Base-by-base conservation (phyloP, 495 filamentous ascomycete species). In the Hypoxylon trugodes region DNA sequence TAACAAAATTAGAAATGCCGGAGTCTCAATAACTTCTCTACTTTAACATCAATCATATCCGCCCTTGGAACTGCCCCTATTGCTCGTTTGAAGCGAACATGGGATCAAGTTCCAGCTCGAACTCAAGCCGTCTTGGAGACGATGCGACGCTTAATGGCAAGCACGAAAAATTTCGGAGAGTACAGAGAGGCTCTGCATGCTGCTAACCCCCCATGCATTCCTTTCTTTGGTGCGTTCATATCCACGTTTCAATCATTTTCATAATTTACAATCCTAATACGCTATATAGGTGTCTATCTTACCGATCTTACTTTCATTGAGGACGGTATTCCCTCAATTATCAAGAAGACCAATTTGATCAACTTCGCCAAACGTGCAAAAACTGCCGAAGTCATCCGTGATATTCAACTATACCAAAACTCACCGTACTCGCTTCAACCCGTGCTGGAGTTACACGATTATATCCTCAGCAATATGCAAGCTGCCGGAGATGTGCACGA, bases 261-360 rank as follows among this genome's bases (percentile, higher is more conserved):
- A 45, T 26, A 40, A 28, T 61, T 40, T 10, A 7, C 26, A 3
- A 2, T 43, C 21, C 25, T 59, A 46, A 18, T 54, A 67, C 46
- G n/a, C 54, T 36, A 47, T 33, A 16, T 68, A 96, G 93, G 93
- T 75, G 94, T 98, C 41, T 98, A 98, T 74, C 83, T 98, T 42
- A 98, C 96, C 54, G 95, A 98, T 77, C 83, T 98, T 43, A 98
- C 95, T 24, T 98, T 98, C 76, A 98, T 98, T 66, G 95, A 98
- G 76, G 95, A 98, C 69, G 95, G 95, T 66, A 98, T 98, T 64
- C 92, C 94, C 12, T 96, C 92, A 16, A 85, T 96, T 65, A 90
- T 93, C 74, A 97, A 96, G 74, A 94, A 93, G 70, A 93, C 93
- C 15, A 89, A 95, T 69, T 80, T 96, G 69, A 98, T 98, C 79